A percentile compares a stretch with the other conserved stretches of the same genome.
phyloP scores from a whole-genome alignment of 202 grass and related monocot genomes.

The Dendrocalamus latiflorus region DNA sequence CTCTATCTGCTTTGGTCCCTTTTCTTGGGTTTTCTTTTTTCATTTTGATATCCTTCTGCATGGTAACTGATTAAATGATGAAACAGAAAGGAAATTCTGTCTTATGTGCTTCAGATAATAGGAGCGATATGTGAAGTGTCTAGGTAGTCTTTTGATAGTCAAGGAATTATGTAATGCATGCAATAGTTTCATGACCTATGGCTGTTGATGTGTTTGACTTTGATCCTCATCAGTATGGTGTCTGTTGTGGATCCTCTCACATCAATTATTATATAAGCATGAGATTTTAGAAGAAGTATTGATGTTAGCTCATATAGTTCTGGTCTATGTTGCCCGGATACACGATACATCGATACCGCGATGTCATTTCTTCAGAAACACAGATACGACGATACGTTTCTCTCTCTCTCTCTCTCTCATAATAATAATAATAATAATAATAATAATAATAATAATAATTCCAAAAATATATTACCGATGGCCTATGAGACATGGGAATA shows the following conservation, averaged over 20 bases:
- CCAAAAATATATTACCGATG: too few species aligned
- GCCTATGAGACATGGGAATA: too few species aligned
- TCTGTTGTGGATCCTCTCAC: slow-evolving; percentile 56
- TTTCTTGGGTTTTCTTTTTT: background rate
- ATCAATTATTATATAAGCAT: slow-evolving; percentile 37
- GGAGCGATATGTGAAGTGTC: background rate
- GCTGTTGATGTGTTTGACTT: slow-evolving; percentile 54
- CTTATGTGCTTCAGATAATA: slow-evolving; percentile 16
- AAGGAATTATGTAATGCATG: slow-evolving; percentile 26
- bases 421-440: too few species aligned
- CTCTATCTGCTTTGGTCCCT: background rate
- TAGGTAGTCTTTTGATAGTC: slow-evolving; percentile 26
- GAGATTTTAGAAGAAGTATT: background rate
- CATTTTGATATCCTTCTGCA: slow-evolving; percentile 27
- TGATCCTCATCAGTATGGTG: slow-evolving; percentile 45
- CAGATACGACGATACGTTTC: too few species aligned
- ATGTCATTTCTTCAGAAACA: too few species aligned
- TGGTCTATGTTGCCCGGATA: too few species aligned
- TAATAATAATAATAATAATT: too few species aligned
- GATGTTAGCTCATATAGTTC: background rate
- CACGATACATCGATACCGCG: too few species aligned
- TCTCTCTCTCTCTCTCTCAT: too few species aligned
- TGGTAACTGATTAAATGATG: slow-evolving; percentile 3
- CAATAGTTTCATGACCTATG: slow-evolving; percentile 16
- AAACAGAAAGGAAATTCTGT: slow-evolving; percentile 14